Evolutionary conservation across 257 asterid genomes (phyloP).

Genomic region (Asclepias syriaca): DNA sequence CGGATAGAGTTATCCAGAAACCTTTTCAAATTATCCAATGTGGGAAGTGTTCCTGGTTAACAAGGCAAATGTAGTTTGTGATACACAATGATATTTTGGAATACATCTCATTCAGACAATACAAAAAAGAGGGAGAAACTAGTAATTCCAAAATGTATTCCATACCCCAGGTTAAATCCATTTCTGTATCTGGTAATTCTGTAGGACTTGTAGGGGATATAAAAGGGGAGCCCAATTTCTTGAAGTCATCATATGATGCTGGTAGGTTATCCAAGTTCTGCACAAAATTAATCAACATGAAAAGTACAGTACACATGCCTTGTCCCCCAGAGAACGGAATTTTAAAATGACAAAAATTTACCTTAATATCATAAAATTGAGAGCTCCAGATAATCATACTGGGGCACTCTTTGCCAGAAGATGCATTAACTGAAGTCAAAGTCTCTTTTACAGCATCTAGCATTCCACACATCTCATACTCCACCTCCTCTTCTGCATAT

Average conservation of each 20-base stretch:
- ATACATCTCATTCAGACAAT: background rate
- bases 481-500: slow-evolving; percentile 82
- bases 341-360: slow-evolving; percentile 14
- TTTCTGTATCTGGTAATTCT: slow-evolving; percentile 30
- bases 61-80: background rate
- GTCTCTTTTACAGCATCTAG: slow-evolving; percentile 48
- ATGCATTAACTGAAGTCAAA: slow-evolving; percentile 27
- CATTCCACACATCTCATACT: slow-evolving; percentile 51
- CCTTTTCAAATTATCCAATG: slow-evolving; percentile 49
- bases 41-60: slow-evolving; percentile 59
- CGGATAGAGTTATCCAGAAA: slow-evolving; percentile 30
- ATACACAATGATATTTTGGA: background rate
- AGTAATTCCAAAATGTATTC: background rate
- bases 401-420: slow-evolving; percentile 37
- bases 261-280: slow-evolving; percentile 66
- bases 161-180: slow-evolving; percentile 65
- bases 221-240: slow-evolving; percentile 46
- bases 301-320: background rate
- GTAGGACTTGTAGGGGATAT: slow-evolving; percentile 43
- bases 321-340: background rate
- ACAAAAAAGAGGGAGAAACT: background rate
- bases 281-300: slow-evolving; percentile 1
- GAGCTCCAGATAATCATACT: slow-evolving; percentile 53
- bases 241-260: slow-evolving; percentile 54
- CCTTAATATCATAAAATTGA: slow-evolving; percentile 67